Evolutionary conservation across 192 early-diverging fungal genomes (phyloP), one percentile per base, ranked within the genome.

Genomic region (Gryganskiella cystojenkinii): DNA sequence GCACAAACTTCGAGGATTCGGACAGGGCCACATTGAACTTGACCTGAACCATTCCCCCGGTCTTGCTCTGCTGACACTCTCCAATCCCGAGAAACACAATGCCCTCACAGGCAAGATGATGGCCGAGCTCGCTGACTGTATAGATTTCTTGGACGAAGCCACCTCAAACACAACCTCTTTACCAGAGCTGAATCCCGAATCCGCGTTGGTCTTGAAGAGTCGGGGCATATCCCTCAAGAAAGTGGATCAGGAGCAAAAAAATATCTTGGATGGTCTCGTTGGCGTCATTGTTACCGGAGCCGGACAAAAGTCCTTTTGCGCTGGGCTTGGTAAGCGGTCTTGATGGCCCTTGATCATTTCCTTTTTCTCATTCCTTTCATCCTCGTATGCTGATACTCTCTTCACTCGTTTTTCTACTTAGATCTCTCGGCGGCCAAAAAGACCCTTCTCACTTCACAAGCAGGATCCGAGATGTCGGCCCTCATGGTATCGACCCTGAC

Each of bases 401-500:
- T 37, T 9, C 28, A 3, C 19, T 24, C 14, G 27, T 14, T 35
- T 4, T 13, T 15, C 28, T 27, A n/a, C 64, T 30, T 65, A 90
- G 89, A 90, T 59, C 66, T 90, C 43, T 75, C 64, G 3, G 82
- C 82, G 28, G 86, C 84, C 22, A 82, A 83, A 44, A 70, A 81
- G 19, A 66, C 85, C 44, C 61, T 91, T 6, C n/a, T 83, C 10
- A 64, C 71, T 10, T 59, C 82, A 2, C 63, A 56, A 10, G 76
- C 70, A 34, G 88, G 80, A 2, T 27, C 63, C 6, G 71, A 82
- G 13, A 83, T 91, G 80, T 72, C 84, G 24, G 50, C 60, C 11
- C 74, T 89, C 17, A 92, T 92, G 91, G 88, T 91, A 71, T 80
- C 85, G 49, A 86, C 83, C 22, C 57, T 92, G 15, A 70, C 83